Evolutionary conservation across 257 asterid genomes (phyloP).

Genomic region (Forsythia viridissima): DNA sequence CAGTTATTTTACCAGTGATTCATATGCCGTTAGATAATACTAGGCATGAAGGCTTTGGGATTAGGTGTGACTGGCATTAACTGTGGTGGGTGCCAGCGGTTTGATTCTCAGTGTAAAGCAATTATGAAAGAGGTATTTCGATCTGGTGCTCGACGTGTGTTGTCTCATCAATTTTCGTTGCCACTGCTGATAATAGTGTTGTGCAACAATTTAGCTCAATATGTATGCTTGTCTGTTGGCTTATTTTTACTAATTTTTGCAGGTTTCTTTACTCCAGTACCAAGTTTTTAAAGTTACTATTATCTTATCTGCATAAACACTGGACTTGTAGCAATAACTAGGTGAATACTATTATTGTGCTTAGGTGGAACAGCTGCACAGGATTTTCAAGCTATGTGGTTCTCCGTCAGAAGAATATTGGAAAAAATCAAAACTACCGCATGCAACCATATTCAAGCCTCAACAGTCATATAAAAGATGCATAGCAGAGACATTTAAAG

Average conservation of each 20-base stretch:
- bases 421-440: slow-evolving; percentile 83
- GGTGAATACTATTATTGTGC: slow-evolving; percentile 15
- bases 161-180: background rate
- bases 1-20: background rate
- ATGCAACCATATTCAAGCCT: slow-evolving; percentile 85
- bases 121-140: background rate
- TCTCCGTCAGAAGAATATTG: slow-evolving; percentile 85
- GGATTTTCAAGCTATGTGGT: slow-evolving; percentile 89
- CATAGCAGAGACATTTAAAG: slow-evolving; percentile 65
- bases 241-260: background rate
- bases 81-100: background rate
- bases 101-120: background rate
- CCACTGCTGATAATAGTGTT: background rate
- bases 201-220: background rate
- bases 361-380: slow-evolving; percentile 90
- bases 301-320: background rate
- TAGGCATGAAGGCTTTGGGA: background rate
- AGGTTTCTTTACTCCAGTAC: background rate
- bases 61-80: background rate
- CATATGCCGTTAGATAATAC: background rate
- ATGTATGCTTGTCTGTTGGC: background rate
- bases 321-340: slow-evolving; percentile 3
- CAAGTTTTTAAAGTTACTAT: background rate
- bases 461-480: slow-evolving; percentile 81
- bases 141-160: background rate